Percentiles rank a stretch among this genome's conserved stretches.
phyloP scores from a whole-genome alignment of 768 basidiomycete species.

The Xerocomellus intermedius region DNA sequence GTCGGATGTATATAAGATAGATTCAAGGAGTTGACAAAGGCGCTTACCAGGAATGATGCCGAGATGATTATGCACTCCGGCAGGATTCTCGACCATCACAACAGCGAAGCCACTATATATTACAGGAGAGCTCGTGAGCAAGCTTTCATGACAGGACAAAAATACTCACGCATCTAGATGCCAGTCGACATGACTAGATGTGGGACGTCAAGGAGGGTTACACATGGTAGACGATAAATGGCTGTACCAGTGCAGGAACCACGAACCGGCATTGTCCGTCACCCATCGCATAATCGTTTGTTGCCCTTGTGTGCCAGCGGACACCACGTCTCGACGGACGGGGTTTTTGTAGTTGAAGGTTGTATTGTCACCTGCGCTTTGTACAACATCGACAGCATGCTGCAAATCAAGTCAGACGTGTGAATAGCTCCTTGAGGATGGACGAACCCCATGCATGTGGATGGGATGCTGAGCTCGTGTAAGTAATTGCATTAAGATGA shows the following conservation, averaged over 20 bases:
- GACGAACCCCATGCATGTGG: slow-evolving; percentile 31
- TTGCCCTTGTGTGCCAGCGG: slow-evolving; percentile 33
- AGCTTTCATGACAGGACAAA: neutral
- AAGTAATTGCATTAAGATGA: neutral
- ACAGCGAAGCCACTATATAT: slow-evolving; percentile 28
- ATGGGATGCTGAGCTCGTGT: slow-evolving; percentile 24
- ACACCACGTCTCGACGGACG: too few relatives aligned
- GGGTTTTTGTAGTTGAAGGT: too few relatives aligned
- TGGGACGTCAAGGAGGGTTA: neutral
- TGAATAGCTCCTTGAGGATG: too few relatives aligned
- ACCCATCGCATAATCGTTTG: slow-evolving; percentile 53
- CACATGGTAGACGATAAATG: neutral
- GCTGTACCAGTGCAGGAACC: slow-evolving; percentile 43
- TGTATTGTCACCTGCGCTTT: too few relatives aligned
- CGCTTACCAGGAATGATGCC: slow-evolving; percentile 16
- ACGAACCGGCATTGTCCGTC: slow-evolving; percentile 64
- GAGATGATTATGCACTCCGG: slow-evolving; percentile 13
- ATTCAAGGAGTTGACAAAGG: neutral
- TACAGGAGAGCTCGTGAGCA: neutral
- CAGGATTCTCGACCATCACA: slow-evolving; percentile 26
- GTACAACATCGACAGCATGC: too few relatives aligned
- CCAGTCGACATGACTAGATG: slow-evolving; percentile 31
- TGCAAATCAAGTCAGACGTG: too few relatives aligned
- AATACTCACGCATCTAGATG: slow-evolving; percentile 24
- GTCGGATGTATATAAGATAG: neutral